These are phyloP conservation scores for Vitis cinerea DNA, from an alignment of 164 flowering plant genomes.

Conservation along the genomic window DNA sequence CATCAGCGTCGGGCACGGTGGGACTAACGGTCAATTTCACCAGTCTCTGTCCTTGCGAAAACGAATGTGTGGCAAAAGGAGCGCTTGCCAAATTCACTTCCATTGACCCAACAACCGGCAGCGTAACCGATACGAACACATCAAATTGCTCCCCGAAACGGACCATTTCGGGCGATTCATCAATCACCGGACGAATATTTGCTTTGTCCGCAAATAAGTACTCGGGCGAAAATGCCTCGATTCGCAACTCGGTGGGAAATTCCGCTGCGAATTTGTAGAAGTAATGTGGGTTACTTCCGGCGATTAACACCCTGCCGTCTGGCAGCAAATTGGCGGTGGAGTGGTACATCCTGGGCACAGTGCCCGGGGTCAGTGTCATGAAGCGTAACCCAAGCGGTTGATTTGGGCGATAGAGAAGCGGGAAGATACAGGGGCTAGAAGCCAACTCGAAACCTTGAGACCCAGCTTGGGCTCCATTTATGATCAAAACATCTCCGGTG, in stretches of 20 bases:
- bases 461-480: conserved; percentile 87
- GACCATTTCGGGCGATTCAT: conserved; percentile 39
- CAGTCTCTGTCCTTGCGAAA: conserved; percentile 85
- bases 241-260: conserved; percentile 76
- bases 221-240: conserved; percentile 92
- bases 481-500: conserved; percentile 67
- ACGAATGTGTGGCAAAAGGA: conserved; percentile 89
- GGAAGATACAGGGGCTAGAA: conserved; percentile 64
- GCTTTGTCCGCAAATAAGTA: conserved; percentile 60
- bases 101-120: conserved; percentile 68
- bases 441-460: conserved; percentile 82
- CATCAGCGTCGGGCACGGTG: conserved; percentile 38
- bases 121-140: conserved; percentile 43
- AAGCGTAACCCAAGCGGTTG: conserved; percentile 70
- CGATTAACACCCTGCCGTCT: conserved; percentile 78
- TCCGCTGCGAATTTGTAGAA: conserved; percentile 52
- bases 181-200: conserved; percentile 62
- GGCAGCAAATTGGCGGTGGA: conserved; percentile 85
- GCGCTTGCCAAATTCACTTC: conserved; percentile 75
- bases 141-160: conserved; percentile 55
- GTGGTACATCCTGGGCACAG: conserved; percentile 89
- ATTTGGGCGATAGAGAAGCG: conserved; percentile 74
- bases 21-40: conserved; percentile 56
- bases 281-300: conserved; percentile 89
- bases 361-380: conserved; percentile 70